A percentile compares a stretch with the other conserved stretches of the same genome.
phyloP scores from a whole-genome alignment of 2,329 filamentous ascomycete species.

The Colletotrichum lini region DNA sequence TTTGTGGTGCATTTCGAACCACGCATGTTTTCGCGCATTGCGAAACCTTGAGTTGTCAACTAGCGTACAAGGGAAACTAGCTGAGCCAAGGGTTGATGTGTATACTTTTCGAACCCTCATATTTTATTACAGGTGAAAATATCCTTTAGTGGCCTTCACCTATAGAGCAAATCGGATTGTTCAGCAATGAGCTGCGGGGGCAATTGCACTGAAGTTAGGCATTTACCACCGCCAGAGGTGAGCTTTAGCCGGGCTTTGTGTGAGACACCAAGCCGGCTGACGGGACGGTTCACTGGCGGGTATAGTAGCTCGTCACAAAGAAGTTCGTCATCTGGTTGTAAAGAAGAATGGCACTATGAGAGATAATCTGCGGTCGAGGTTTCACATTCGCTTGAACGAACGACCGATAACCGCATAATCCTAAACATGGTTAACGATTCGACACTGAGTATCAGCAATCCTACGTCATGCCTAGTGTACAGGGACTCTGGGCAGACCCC shows the following conservation, averaged over 20 bases:
- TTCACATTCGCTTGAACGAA: neutral
- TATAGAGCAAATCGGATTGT: neutral
- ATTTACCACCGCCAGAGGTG: neutral
- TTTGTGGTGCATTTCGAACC: conserved; percentile 1
- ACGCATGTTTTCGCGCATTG: neutral
- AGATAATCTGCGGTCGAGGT: neutral
- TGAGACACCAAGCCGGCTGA: conserved; percentile 12
- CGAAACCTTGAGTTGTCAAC: neutral
- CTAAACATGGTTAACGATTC: neutral
- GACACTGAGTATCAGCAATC: conserved; percentile 10
- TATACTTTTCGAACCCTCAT: neutral
- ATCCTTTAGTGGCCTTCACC: neutral
- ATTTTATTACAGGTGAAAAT: neutral
- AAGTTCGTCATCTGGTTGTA: conserved; percentile 22
- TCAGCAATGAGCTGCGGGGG: neutral
- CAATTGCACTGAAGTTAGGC: neutral
- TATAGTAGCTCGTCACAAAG: conserved; percentile 19
- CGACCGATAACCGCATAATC: neutral
- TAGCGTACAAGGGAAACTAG: neutral
- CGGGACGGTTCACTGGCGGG: conserved; percentile 7
- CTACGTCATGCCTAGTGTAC: conserved; percentile 30
- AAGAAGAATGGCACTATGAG: neutral
- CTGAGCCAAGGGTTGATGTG: no score
- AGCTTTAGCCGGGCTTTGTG: neutral
- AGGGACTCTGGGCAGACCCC: conserved; percentile 9